Evolutionary conservation across 2,329 filamentous ascomycete species (phyloP).

Genomic region (Bipolaris cookei): DNA sequence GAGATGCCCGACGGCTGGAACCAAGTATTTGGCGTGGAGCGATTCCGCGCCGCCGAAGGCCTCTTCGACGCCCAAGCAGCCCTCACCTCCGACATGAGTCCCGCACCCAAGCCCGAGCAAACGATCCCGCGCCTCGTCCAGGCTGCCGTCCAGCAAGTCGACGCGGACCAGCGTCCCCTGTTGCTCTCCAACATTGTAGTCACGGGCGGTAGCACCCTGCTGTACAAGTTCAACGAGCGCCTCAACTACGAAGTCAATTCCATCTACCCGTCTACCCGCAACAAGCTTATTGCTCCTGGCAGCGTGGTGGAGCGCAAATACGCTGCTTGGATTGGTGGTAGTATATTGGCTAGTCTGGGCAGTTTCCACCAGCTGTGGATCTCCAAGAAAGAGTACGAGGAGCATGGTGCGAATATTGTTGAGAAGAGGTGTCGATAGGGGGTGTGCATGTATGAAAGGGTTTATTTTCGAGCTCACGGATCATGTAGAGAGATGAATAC

Average conservation of each 20-base stretch:
- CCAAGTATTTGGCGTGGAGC: conserved; percentile 88
- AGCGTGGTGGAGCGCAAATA: conserved; percentile 89
- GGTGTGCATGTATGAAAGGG: background rate
- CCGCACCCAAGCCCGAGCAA: conserved; percentile 70
- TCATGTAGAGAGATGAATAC: conserved; percentile 3
- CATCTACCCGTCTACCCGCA: conserved; percentile 83
- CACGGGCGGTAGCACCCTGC: conserved; percentile 83
- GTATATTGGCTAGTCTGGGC: conserved; percentile 91
- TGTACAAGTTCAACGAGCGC: conserved; percentile 91
- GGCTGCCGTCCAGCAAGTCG: conserved; percentile 76
- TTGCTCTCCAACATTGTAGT: conserved; percentile 90
- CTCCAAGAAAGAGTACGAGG: conserved; percentile 94
- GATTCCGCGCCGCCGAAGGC: conserved; percentile 84
- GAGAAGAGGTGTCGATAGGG: conserved; percentile 91
- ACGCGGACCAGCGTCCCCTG: conserved; percentile 84
- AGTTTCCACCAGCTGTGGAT: conserved; percentile 99
- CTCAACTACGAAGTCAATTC: conserved; percentile 81
- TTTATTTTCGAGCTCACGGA: background rate
- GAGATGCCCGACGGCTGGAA: conserved; percentile 98
- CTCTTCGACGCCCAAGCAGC: conserved; percentile 88
- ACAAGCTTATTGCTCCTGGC: conserved; percentile 86
- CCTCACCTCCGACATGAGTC: conserved; percentile 59
- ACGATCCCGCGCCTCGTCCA: conserved; percentile 85
- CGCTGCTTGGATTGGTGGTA: conserved; percentile 94
- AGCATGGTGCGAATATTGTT: conserved; percentile 87